Evolutionary conservation across 805 yeast species (phyloP), one percentile per base, ranked within the genome.

Genomic region (Ascoidea asiatica): DNA sequence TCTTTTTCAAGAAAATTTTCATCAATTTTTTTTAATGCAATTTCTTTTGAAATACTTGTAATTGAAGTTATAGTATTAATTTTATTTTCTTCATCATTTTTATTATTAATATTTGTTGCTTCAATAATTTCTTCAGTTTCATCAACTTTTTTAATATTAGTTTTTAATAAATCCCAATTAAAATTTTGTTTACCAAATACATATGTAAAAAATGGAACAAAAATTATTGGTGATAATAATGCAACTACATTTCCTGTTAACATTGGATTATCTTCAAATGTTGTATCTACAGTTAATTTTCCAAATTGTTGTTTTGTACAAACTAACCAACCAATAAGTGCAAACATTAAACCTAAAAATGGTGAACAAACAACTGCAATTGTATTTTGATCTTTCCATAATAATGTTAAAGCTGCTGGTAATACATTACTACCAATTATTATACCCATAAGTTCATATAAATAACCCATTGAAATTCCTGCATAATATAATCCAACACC

Each of bases 241-340:
- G 95, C 90, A 43, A 86, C 88, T 41, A 86, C 77, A 60, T 88
- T 88, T 48, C 95, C 96, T 3, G 81, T 79, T 50, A 87, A 69
- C 96, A 89, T 89, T 38, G 96, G 82, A 57, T 84, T 73, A 60
- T 89, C 95, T 50, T 71, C 74, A 52, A 90, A 92, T n/a, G 94
- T 77, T 46, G 60, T 64, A 58, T 68, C 64, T 40, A 71, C 71
- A 5, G 71, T 71, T 39, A 73, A 63, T 3, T 59, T 51, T 36
- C 72, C 70, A 46, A 59, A 64, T 40, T 65, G 52, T 3, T 65
- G 61, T 49, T 67, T 72, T 6, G 79, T 71, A 43, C 72, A 63
- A 5, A 65, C 72, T 40, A 74, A 55, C 86, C 89, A 81, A 3
- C 86, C 66, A 65, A 79, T 75, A 35, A 89, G 70, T 3, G 95